Base-by-base conservation (phyloP, 2,329 filamentous ascomycete genomes). In the Rhinocladiella similis region DNA sequence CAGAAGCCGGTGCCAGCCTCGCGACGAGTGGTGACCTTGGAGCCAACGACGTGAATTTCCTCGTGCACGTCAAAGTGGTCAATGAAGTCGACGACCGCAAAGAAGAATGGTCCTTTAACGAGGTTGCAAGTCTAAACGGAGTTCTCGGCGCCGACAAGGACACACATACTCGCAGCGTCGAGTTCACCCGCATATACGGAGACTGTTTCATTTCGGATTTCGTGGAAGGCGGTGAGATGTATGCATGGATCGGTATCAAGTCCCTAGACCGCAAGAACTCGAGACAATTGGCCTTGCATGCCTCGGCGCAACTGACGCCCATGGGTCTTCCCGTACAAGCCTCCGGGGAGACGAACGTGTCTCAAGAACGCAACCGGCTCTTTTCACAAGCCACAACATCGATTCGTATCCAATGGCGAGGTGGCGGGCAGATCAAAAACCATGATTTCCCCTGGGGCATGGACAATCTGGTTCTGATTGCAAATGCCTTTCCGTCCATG, bases 11-110 rank as follows among this genome's bases (percentile, higher is more conserved):
- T 33, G 35, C 38, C 39, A 52, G 39, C 18, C 49, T 52, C 29
- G 49, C 49, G 14, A 52, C 49, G n/a, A 38, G 39, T 9, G 20
- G 27, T 6, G 49, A 52, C 25, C 36, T 52, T 18, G 47, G 39
- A 7, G 41, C 42, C 27, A 54, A 48, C 36, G 51, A 54, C 22
- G 45, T 54, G 27, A 54, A 54, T 33, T 54, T 47, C 45, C 51
- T 54, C 12, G 45, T 54, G 13, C 51, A 54, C n/a, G 51, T 54
- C 43, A 54, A 54, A 13, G 51, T 54, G 13, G 51, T 54, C 51
- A 54, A 54, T 14, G 42, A 54, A 43, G 45, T 29, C 18, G 49
- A 43, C 18, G 38, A 52, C 13, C 49, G 38, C n/a, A 52, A 52
- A 29, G 49, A 52, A 45, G 49, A 52, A 45, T 52, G 49, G 49